phyloP scores from a whole-genome alignment of 495 filamentous ascomycete genomes.

The Haplographium delicatum region DNA sequence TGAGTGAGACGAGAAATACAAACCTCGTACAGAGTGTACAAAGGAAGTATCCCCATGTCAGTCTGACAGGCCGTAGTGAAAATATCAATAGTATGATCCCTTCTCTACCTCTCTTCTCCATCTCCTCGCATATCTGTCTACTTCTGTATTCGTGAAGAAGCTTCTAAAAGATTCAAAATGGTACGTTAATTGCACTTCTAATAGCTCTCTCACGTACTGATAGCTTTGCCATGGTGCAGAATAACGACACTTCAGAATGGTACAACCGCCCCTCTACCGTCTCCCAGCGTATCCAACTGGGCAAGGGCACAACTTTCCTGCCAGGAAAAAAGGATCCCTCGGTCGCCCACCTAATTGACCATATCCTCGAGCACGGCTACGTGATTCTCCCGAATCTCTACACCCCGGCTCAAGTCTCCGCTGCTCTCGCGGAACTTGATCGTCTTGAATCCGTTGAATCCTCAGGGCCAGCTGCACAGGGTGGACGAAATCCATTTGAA shows the following conservation, averaged over 20 bases:
- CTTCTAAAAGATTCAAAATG: too few species aligned
- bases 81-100: too few species aligned
- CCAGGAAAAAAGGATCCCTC: slow-evolving; percentile 21
- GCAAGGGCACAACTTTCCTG: slow-evolving; percentile 23
- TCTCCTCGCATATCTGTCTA: too few species aligned
- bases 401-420: slow-evolving; percentile 16
- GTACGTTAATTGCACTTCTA: not conserved
- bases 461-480: slow-evolving; percentile 20
- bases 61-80: too few species aligned
- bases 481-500: slow-evolving; percentile 30
- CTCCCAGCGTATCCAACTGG: slow-evolving; percentile 15
- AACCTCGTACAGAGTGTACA: too few species aligned
- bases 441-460: slow-evolving; percentile 9
- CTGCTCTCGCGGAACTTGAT: slow-evolving; percentile 22
- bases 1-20: not conserved
- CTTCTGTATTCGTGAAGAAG: too few species aligned
- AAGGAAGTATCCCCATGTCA: too few species aligned
- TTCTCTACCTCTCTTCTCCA: too few species aligned
- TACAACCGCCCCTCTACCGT: not conserved
- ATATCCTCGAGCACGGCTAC: slow-evolving; percentile 29
- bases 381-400: slow-evolving; percentile 28
- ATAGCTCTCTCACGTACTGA: too few species aligned
- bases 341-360: slow-evolving; percentile 19
- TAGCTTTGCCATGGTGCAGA: too few species aligned
- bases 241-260: not conserved